phyloP scores from a whole-genome alignment of 1,284 basidiomycete species.

The Ganoderma leucocontextum region DNA sequence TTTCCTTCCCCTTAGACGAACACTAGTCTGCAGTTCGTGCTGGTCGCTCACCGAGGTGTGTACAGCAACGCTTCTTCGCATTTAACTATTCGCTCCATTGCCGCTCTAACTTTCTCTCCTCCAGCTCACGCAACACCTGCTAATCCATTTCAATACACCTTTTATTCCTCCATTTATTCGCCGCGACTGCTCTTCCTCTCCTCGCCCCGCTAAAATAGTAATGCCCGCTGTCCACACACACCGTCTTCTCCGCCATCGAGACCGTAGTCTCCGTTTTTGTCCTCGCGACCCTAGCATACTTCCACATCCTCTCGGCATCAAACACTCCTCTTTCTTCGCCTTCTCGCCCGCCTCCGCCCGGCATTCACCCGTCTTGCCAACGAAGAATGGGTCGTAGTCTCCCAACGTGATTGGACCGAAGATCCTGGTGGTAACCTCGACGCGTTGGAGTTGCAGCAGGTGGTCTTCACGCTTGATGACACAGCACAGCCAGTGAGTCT shows the following conservation, averaged over 20 bases:
- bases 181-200: conserved; percentile 13
- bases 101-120: conserved; percentile 13
- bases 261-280: conserved; percentile 90
- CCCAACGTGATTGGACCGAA: conserved; percentile 58
- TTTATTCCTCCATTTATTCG: conserved; percentile 34
- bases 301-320: conserved; percentile 89
- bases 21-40: conserved; percentile 16
- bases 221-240: conserved; percentile 68
- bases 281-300: conserved; percentile 90
- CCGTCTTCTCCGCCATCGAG: conserved; percentile 78
- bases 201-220: conserved; percentile 48
- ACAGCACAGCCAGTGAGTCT: conserved; percentile 46
- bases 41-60: conserved; percentile 24
- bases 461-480: conserved; percentile 63
- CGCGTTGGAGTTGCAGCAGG: conserved; percentile 69
- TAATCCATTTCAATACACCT: conserved; percentile 27
- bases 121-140: conserved; percentile 24
- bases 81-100: conserved; percentile 14
- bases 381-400: conserved; percentile 63
- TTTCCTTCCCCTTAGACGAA: conserved; percentile 17
- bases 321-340: conserved; percentile 75
- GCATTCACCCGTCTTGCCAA: conserved; percentile 60
- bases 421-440: conserved; percentile 44
- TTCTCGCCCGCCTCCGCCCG: conserved; percentile 57
- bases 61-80: conserved; percentile 16